Evolutionary conservation across 306 rosid genomes (phyloP), one percentile per base, ranked within the genome.

Genomic region (Astragalus glycyphyllos): DNA sequence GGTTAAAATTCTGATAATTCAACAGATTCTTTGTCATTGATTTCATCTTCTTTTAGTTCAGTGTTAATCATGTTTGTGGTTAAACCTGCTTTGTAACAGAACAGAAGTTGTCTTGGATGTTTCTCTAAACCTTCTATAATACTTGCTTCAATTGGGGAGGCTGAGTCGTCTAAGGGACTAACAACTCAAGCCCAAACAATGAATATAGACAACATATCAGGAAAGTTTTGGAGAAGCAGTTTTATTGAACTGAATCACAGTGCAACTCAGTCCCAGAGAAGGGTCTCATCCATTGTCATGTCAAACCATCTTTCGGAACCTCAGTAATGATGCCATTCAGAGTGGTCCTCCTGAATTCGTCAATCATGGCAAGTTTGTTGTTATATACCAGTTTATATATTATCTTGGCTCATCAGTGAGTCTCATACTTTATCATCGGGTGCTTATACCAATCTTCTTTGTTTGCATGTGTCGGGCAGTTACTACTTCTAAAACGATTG

Each of bases 31-130:
- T n/a, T n/a, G n/a, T n/a, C n/a, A n/a, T n/a, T n/a, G n/a, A n/a
- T n/a, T n/a, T n/a, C n/a, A n/a, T n/a, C n/a, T n/a, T n/a, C n/a
- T n/a, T 68, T 68, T 72, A 42, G 54, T 40, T 17, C 55, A 51
- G 86, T 80, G 72, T 50, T 84, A 73, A 87, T 88, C 89, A 81
- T 31, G 86, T 67, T 73, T 73, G 67, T 70, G 86, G 81, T 80
- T 73, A 63, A 69, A 88, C 84, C 88, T 81, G 58, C 80, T 82
- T 87, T 89, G 86, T 57, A 88, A 90, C 96, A 90, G 98, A 84
- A 69, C 96, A 94, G 98, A 83, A 87, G 98, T 83, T 87, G 97
- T 79, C 76, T 83, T 77, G 95, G 96, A 81, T 79, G 88, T 84
- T 76, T 73, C 81, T 63, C 78, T 61, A 72, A 82, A 48, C 84